Base-by-base conservation (phyloP, 2,329 filamentous ascomycete species). In the Talaromyces sp. region DNA sequence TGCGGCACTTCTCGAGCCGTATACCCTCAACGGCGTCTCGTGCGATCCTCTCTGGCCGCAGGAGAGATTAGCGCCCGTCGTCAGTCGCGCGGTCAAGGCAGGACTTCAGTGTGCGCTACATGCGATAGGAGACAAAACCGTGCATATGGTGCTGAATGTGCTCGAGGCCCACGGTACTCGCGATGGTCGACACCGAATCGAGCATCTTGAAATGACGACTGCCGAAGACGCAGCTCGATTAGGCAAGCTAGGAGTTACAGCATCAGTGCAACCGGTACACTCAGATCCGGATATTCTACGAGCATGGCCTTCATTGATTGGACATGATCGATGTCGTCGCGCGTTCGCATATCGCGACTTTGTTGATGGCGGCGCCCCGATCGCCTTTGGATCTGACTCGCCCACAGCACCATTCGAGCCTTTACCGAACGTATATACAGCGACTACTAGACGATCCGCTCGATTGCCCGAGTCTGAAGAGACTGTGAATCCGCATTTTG, bases 271-370 rank as follows among this genome's bases (percentile, higher is more conserved):
- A 57, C 74, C 77, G 0, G 77, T 79, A 0, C 77, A 79, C 62
- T 74, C 75, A 0, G 77, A 79, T 57, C 82, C 82, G 0, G 74
- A 78, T 1, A 80, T 84, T 13, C 75, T 83, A 41, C 76, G 78
- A 33, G 81, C 81, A 13, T 84, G 82, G 82, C 80, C 79, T 0
- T 71, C 70, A 19, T 72, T 84, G 0, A 73, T 84, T 5, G 82
- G 82, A 0, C 70, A 74, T 1, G 74, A 82, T 33, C 77, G 82
- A 5, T 76, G 82, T 64, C 76, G 77, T 66, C 77, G 82, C 6
- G 82, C 82, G 3, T 84, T 84, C 69, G 82, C 82, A 10, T 84
- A 84, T 69, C 77, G 77, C 9, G 82, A 84, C 9, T 83, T 84
- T 68, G 61, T 75, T 10, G 79, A 81, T n/a, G 76, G 78, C 6